phyloP scores from a whole-genome alignment of 2,329 filamentous ascomycete species.

The Aureobasidium melanogenum region DNA sequence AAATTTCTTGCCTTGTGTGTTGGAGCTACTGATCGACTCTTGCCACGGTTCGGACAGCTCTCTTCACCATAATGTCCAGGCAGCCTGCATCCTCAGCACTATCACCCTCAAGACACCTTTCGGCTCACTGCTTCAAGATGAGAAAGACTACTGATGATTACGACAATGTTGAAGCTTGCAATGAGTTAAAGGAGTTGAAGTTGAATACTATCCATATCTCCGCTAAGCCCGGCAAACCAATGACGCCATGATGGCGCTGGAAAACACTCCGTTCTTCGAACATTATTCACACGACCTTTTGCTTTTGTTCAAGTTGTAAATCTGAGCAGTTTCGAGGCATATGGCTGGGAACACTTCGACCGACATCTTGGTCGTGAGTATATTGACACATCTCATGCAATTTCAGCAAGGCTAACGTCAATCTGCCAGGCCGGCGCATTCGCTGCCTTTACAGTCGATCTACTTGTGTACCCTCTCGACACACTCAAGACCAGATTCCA shows the following conservation, averaged over 20 bases:
- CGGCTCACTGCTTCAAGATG: neutral
- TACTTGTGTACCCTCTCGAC: constrained; percentile 79
- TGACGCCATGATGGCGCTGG: constrained; percentile 3
- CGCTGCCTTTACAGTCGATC: constrained; percentile 77
- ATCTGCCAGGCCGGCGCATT: constrained; percentile 64
- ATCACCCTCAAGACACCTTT: no score
- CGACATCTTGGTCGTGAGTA: constrained; percentile 2
- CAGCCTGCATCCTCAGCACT: neutral
- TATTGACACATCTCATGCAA: constrained; percentile 11
- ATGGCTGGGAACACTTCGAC: constrained; percentile 5
- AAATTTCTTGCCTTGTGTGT: neutral
- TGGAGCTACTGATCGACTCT: neutral
- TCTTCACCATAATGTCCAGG: neutral
- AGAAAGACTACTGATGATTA: neutral
- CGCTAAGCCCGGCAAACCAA: neutral
- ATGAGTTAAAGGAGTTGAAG: neutral
- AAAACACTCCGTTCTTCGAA: neutral
- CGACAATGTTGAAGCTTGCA: no score
- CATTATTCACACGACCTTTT: neutral
- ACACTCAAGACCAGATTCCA: constrained; percentile 84
- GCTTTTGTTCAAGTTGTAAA: neutral
- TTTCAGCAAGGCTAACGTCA: neutral
- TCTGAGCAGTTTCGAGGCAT: neutral
- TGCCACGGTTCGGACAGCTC: neutral
- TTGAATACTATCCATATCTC: neutral